Base-by-base conservation (phyloP, 2,329 filamentous ascomycete genomes). In the Macrophomina tecta region DNA sequence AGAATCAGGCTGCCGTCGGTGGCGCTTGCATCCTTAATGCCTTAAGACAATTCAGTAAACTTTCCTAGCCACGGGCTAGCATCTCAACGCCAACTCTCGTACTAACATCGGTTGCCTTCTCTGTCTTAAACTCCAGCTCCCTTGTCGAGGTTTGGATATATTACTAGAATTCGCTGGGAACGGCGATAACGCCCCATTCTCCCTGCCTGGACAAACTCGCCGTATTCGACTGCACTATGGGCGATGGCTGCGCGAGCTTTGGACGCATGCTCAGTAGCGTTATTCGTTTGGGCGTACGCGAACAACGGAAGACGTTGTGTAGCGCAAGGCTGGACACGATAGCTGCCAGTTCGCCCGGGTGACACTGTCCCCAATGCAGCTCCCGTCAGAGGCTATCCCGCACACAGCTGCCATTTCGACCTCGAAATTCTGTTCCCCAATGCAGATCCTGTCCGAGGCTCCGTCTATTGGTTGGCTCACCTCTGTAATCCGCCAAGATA, bases 1-100 rank as follows among this genome's bases (percentile, higher is more conserved):
- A 61, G 56, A 61, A 61, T n/a, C 56, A 61, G 56, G 56, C 34
- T 28, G 56, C 56, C 18, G 36, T 45, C 34, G 56, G n/a, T 8
- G 56, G 36, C 9, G 56, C 36, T 8, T 42, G 36, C 28, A 38
- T 48, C n/a, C 36, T 30, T 3, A 38, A 30, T 18, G 12, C n/a
- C 36, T 45, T 61, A 30, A 7, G 11, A 23, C 51, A 30, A 8
- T 30, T 38, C 6, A 30, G 30, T 18, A 6, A 55, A 34, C 51
- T 34, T n/a, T 55, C 51, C 9, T 7, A 9, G 30, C n/a, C n/a
- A 11, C n/a, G 36, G 4, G 28, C 12, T 30, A 12, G 5, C 16
- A 8, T 3, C 3, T 8, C 18, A 7, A 5, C 51, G 23, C 7
- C 23, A 6, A 36, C 28, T 55, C 28, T 30, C 30, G 16, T 30